Percentiles rank a stretch among this genome's conserved stretches.
Conservation (phyloP, 2,329 filamentous ascomycete genomes). For the Alternaria sp. region DNA sequence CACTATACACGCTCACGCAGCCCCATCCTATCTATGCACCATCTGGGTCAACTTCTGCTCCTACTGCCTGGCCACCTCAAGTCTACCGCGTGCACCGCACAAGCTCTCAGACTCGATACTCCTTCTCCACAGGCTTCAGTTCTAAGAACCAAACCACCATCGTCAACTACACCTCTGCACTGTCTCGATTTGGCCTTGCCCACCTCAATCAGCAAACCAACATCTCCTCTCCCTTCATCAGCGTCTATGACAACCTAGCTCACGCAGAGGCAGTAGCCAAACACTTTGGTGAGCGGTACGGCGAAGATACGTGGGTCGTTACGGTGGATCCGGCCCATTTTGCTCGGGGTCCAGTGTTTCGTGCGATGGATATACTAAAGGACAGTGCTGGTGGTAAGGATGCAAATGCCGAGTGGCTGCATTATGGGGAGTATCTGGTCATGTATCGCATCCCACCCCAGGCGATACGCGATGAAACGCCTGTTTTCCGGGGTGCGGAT, state of each 20-base stretch:
- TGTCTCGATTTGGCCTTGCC: conserved; percentile 41
- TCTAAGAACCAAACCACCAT: conserved; percentile 50
- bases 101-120: conserved; percentile 42
- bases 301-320: conserved; percentile 38
- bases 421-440: conserved; percentile 48
- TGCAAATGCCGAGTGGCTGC: conserved; percentile 31
- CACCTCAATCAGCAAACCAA: conserved; percentile 47
- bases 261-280: conserved; percentile 43
- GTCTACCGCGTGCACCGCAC: conserved; percentile 46
- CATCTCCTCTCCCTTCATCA: conserved; percentile 47
- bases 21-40: conserved; percentile 4
- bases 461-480: conserved; percentile 43
- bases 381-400: conserved; percentile 10
- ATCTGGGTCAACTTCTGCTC: conserved; percentile 18
- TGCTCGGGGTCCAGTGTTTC: conserved; percentile 43
- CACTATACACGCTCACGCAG: conserved; percentile 17
- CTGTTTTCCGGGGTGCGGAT: conserved; percentile 28
- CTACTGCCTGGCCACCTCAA: conserved; percentile 34
- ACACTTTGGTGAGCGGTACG: conserved; percentile 28
- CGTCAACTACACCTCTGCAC: conserved; percentile 32
- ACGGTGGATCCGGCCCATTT: conserved; percentile 44
- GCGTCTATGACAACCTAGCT: conserved; percentile 37
- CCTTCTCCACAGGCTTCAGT: conserved; percentile 42
- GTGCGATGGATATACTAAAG: conserved; percentile 42
- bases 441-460: conserved; percentile 47